Percentiles rank a stretch among this genome's conserved stretches.
phyloP scores from a whole-genome alignment of 139 green algal species.

The Auxenochlorella pyrenoidosa region DNA sequence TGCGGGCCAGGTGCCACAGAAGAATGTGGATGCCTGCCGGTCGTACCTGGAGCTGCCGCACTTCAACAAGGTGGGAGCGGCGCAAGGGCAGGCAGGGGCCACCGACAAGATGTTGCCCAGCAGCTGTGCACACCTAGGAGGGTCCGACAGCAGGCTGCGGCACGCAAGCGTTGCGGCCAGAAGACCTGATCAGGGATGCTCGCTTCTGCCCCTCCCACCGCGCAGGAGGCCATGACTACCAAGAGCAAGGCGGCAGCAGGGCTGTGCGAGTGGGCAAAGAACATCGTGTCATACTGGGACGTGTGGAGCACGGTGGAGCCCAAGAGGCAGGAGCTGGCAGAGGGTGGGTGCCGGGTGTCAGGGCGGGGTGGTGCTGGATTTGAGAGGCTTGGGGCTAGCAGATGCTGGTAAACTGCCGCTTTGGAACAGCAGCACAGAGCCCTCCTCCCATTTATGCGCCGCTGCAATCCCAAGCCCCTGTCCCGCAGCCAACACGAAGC shows the following conservation, averaged over 20 bases:
- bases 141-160: not conserved
- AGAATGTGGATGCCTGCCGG: slow-evolving; percentile 80
- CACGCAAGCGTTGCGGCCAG: too few relatives aligned
- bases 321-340: slow-evolving; percentile 83
- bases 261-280: slow-evolving; percentile 90
- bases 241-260: slow-evolving; percentile 90
- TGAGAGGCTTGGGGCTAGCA: too few relatives aligned
- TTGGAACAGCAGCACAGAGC: too few relatives aligned
- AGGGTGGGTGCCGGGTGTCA: not conserved
- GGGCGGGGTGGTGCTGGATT: too few relatives aligned
- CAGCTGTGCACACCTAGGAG: too few relatives aligned
- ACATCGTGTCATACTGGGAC: slow-evolving; percentile 94
- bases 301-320: slow-evolving; percentile 81
- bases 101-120: too few relatives aligned
- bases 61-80: slow-evolving; percentile 73
- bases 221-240: slow-evolving; percentile 78
- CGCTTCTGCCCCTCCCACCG: not conserved
- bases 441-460: too few relatives aligned
- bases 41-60: slow-evolving; percentile 86
- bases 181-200: not conserved
- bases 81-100: not conserved
- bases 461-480: not conserved
- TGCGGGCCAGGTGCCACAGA: slow-evolving; percentile 74
- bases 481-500: slow-evolving; percentile 81
- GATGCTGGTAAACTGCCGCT: too few relatives aligned